phyloP scores from a whole-genome alignment of 441 rosid genomes.

The Mallotus repandus region DNA sequence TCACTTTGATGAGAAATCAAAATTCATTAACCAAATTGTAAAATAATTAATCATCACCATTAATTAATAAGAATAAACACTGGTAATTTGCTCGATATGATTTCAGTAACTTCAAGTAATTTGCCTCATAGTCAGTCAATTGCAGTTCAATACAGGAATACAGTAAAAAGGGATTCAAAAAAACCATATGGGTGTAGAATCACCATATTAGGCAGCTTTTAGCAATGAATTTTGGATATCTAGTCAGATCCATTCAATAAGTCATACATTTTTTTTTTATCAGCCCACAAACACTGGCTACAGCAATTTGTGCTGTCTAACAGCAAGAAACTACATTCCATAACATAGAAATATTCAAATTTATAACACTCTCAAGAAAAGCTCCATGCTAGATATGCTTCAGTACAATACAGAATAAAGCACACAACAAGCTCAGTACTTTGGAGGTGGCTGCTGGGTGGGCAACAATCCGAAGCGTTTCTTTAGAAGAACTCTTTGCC shows the following conservation, averaged over 20 bases:
- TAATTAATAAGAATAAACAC: too few species aligned
- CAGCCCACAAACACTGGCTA: background rate
- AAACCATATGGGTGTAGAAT: too few species aligned
- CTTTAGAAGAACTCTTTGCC: constrained; percentile 86
- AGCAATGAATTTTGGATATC: background rate
- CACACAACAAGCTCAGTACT: constrained; percentile 45
- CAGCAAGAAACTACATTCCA: background rate
- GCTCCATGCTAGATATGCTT: background rate
- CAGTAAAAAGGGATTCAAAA: too few species aligned
- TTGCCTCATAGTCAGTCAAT: too few species aligned
- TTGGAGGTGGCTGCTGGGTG: constrained; percentile 70
- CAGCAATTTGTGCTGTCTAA: background rate
- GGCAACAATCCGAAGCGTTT: constrained; percentile 91
- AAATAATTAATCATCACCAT: too few species aligned
- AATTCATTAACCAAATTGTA: too few species aligned
- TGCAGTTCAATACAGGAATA: too few species aligned
- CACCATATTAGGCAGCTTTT: too few species aligned
- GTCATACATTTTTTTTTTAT: background rate
- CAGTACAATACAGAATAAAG: background rate
- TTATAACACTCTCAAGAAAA: background rate
- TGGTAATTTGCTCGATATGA: too few species aligned
- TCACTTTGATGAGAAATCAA: too few species aligned
- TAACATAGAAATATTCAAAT: background rate
- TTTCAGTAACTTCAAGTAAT: too few species aligned
- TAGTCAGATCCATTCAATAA: background rate